These are phyloP conservation scores for Mortierella sp. DNA, from an alignment of 371 early-diverging fungal genomes.

Conservation along the genomic window DNA sequence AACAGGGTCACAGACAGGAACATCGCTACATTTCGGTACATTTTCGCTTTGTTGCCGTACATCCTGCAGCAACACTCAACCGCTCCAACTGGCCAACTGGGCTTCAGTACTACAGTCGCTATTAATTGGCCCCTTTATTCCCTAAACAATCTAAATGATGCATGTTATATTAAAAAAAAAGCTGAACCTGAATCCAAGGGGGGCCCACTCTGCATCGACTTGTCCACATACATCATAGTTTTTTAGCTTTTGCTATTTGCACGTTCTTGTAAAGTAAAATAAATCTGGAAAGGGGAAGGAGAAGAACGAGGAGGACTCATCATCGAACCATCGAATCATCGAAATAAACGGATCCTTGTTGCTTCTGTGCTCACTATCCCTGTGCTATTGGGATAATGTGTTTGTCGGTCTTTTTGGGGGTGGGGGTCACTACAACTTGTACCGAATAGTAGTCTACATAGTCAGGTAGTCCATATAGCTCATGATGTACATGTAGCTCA, in stretches of 20 bases:
- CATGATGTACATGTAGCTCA: too few species aligned
- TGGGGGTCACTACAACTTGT: too few species aligned
- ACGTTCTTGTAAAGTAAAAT: neutral
- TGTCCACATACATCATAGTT: too few species aligned
- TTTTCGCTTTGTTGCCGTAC: too few species aligned
- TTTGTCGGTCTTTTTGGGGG: too few species aligned
- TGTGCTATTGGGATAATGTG: neutral
- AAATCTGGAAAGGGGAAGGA: neutral
- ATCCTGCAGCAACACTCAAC: too few species aligned
- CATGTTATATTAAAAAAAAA: neutral
- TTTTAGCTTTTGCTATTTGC: too few species aligned
- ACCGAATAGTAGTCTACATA: too few species aligned
- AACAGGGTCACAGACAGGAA: too few species aligned
- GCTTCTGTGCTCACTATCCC: slow-evolving; percentile 1
- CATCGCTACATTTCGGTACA: too few species aligned
- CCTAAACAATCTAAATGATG: neutral
- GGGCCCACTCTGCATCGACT: neutral
- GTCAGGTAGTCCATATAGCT: too few species aligned
- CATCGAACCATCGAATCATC: neutral
- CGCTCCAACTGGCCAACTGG: neutral
- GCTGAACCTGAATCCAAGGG: neutral
- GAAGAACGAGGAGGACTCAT: too few species aligned
- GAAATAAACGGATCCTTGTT: neutral
- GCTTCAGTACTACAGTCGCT: neutral
- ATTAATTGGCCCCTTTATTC: neutral